Evolutionary conservation across 192 early-diverging fungal genomes (phyloP).

Genomic region (Dispira simplex): DNA sequence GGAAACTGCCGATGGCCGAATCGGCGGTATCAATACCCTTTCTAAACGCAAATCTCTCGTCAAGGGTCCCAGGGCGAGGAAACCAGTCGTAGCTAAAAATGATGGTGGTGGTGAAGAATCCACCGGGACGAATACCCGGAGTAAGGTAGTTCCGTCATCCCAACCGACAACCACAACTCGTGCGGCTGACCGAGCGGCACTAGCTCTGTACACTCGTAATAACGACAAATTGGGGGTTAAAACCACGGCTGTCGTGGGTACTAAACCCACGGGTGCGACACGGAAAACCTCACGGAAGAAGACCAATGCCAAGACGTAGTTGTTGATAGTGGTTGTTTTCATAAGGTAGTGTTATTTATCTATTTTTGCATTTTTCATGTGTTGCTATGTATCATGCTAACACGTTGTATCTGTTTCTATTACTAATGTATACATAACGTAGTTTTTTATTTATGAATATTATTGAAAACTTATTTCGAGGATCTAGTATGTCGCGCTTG

Average conservation of each 20-base stretch:
- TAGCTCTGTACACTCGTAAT: background rate
- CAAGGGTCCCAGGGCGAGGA: background rate
- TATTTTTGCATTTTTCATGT: too few species aligned
- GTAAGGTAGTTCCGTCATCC: background rate
- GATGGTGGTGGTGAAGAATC: background rate
- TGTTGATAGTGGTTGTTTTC: too few species aligned
- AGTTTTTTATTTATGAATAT: too few species aligned
- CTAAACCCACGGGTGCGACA: too few species aligned
- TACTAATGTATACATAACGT: too few species aligned
- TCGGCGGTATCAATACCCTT: background rate
- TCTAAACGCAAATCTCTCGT: background rate
- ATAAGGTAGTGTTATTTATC: too few species aligned
- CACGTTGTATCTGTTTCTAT: too few species aligned
- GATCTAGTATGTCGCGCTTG: too few species aligned
- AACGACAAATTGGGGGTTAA: background rate
- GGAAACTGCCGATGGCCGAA: background rate
- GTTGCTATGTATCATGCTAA: too few species aligned
- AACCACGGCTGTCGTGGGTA: background rate
- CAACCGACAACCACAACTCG: background rate
- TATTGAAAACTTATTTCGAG: too few species aligned
- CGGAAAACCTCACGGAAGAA: too few species aligned
- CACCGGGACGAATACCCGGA: background rate
- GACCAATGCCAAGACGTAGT: too few species aligned
- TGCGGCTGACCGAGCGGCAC: constrained; percentile 4
- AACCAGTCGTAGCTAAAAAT: background rate